phyloP scores from a whole-genome alignment of 73 alveolate species.

The Paraurostyla sp. region DNA sequence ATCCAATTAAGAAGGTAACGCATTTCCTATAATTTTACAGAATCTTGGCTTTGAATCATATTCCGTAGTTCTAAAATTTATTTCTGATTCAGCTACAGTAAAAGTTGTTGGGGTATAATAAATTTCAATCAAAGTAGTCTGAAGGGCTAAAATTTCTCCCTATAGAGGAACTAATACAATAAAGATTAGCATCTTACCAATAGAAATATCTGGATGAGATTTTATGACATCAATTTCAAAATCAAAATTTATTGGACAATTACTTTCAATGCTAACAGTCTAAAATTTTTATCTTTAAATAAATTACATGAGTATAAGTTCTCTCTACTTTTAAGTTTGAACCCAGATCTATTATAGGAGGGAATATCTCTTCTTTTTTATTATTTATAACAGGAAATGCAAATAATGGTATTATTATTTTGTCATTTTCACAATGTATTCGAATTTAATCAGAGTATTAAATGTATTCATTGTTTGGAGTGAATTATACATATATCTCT shows the following conservation, averaged over 20 bases:
- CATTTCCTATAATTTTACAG: constrained; percentile 83
- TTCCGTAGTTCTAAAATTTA: constrained; percentile 89
- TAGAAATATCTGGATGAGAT: constrained; percentile 86
- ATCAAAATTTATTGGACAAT: constrained; percentile 91
- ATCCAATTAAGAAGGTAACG: constrained; percentile 76
- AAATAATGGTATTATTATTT: constrained; percentile 94
- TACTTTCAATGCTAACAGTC: constrained; percentile 86
- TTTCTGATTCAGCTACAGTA: constrained; percentile 89
- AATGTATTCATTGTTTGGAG: constrained; percentile 93
- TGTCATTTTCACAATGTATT: constrained; percentile 92
- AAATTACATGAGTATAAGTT: constrained; percentile 62
- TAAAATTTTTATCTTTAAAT: not conserved
- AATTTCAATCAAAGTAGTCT: constrained; percentile 78
- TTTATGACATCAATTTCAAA: constrained; percentile 85
- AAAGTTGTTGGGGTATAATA: constrained; percentile 86
- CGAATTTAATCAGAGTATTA: constrained; percentile 94
- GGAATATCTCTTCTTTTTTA: constrained; percentile 90
- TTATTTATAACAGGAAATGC: constrained; percentile 95
- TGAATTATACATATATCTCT: constrained; percentile 90
- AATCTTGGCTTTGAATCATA: constrained; percentile 85
- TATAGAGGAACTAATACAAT: constrained; percentile 69
- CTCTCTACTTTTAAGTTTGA: constrained; percentile 85
- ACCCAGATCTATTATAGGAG: constrained; percentile 93
- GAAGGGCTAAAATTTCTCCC: constrained; percentile 84
- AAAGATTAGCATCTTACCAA: not conserved